Conservation (phyloP, 2,329 filamentous ascomycete species). For the Aspergillus phoenicis region DNA sequence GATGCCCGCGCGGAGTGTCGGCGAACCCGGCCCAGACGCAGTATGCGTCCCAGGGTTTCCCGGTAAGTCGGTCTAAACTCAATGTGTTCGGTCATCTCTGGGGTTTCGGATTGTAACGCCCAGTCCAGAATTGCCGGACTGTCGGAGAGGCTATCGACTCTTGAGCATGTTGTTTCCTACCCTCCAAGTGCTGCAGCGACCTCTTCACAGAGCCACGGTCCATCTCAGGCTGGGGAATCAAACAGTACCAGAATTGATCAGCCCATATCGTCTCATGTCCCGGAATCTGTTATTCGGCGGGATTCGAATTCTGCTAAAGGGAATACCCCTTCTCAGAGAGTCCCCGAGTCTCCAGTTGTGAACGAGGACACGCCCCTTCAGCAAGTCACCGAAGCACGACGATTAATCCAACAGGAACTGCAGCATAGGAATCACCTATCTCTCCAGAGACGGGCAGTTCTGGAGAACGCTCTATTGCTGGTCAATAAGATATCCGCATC, state of each 20-base stretch:
- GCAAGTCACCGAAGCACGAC: not conserved
- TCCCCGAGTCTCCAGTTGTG: not conserved
- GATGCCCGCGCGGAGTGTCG: not conserved
- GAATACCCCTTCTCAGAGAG: not conserved
- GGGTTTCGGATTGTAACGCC: not conserved
- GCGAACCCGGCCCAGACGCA: not conserved
- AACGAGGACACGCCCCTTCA: not conserved
- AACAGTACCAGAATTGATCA: not conserved
- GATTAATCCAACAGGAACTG: not conserved
- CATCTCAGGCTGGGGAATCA: too few relatives aligned
- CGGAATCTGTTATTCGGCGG: not conserved
- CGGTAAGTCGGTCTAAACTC: not conserved
- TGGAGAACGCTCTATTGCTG: not conserved
- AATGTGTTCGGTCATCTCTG: not conserved
- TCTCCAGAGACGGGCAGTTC: not conserved
- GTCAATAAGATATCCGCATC: not conserved
- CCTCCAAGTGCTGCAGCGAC: not conserved
- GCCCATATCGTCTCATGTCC: not conserved
- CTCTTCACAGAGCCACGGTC: not conserved
- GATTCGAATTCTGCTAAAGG: not conserved
- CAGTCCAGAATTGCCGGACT: not conserved
- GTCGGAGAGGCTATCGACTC: not conserved
- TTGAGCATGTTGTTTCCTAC: not conserved
- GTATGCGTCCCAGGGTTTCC: not conserved
- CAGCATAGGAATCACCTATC: not conserved